phyloP scores from a whole-genome alignment of 129 eudicot species.

The Solidago caesia region DNA sequence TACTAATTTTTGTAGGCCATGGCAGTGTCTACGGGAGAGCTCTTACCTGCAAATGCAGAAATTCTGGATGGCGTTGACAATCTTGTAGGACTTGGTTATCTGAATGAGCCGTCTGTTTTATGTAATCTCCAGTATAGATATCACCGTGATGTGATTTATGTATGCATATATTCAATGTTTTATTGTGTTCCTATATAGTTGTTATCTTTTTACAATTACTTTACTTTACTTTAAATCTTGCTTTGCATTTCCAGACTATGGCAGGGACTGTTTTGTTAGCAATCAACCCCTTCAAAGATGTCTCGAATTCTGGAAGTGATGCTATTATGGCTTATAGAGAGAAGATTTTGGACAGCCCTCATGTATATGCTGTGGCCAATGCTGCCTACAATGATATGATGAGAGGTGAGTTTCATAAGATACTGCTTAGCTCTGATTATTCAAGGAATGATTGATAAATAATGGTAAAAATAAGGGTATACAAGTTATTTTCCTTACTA shows the following conservation, averaged over 20 bases:
- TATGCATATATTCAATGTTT: slow-evolving; percentile 32
- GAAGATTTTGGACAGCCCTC: slow-evolving; percentile 82
- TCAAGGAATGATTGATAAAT: neutral
- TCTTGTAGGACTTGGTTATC: slow-evolving; percentile 80
- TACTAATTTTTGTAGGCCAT: slow-evolving; percentile 47
- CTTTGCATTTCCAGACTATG: slow-evolving; percentile 55
- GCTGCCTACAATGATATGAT: slow-evolving; percentile 73
- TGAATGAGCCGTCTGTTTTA: slow-evolving; percentile 95
- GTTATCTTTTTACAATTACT: neutral
- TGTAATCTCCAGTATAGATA: slow-evolving; percentile 72
- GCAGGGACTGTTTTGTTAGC: slow-evolving; percentile 87
- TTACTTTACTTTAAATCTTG: slow-evolving; percentile 17
- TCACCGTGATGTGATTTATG: slow-evolving; percentile 68
- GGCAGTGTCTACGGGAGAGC: slow-evolving; percentile 54
- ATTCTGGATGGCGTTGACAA: slow-evolving; percentile 88
- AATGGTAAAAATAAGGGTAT: neutral
- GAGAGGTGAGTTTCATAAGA: slow-evolving; percentile 46
- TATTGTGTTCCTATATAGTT: slow-evolving; percentile 4
- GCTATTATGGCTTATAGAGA: slow-evolving; percentile 63
- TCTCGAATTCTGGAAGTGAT: slow-evolving; percentile 53
- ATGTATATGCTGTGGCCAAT: slow-evolving; percentile 73
- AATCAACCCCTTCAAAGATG: slow-evolving; percentile 83
- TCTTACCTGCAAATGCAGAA: slow-evolving; percentile 89
- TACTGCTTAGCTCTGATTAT: too few species aligned
- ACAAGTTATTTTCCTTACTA: neutral